Conservation (phyloP, 2,329 filamentous ascomycete species). For the Penicillium polonicum region DNA sequence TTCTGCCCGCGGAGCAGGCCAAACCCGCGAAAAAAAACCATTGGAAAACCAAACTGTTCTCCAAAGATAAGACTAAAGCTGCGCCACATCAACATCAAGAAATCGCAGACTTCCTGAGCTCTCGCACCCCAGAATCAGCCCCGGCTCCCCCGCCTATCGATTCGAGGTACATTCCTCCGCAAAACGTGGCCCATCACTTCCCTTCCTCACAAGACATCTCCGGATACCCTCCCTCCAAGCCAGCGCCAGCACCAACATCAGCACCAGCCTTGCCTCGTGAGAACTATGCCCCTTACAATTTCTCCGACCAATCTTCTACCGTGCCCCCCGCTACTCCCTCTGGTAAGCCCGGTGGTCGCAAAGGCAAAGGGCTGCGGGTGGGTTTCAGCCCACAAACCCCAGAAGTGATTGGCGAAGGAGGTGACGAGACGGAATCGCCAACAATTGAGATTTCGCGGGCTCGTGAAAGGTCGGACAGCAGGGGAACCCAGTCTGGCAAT, state of each 20-base stretch:
- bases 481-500: conserved; percentile 15
- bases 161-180: conserved; percentile 30
- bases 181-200: conserved; percentile 37
- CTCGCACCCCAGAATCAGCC: conserved; percentile 12
- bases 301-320: conserved; percentile 11
- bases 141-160: conserved; percentile 28
- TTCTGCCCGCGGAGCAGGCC: conserved; percentile 32
- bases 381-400: conserved; percentile 71
- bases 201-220: conserved; percentile 33
- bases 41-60: conserved; percentile 54
- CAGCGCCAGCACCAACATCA: conserved; percentile 4
- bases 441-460: conserved; percentile 67
- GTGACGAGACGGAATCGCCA: conserved; percentile 76
- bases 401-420: conserved; percentile 84
- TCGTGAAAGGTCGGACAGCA: conserved; percentile 27
- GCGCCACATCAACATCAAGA: conserved; percentile 41
- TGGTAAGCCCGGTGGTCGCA: conserved; percentile 36
- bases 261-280: conserved; percentile 22
- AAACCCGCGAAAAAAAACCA: conserved; percentile 36
- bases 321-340: conserved; percentile 10
- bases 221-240: conserved; percentile 12
- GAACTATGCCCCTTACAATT: conserved; percentile 21
- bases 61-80: conserved; percentile 40
- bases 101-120: conserved; percentile 59
- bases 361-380: conserved; percentile 69